phyloP scores from a whole-genome alignment of 352 stramenopile species.

The Pythium monospermum region DNA sequence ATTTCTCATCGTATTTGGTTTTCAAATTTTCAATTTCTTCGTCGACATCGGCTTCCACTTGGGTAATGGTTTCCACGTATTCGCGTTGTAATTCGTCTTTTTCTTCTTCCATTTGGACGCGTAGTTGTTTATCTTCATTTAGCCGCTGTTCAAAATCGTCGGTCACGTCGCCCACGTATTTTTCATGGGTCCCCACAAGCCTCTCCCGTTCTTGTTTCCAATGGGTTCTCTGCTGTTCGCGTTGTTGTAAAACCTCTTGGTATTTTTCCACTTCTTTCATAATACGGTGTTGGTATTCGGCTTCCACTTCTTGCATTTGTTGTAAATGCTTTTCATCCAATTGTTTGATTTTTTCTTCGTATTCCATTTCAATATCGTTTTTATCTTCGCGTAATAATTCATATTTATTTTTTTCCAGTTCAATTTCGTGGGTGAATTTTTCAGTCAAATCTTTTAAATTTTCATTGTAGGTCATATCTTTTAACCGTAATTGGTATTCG shows the following conservation, averaged over 20 bases:
- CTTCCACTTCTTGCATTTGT: constrained; percentile 88
- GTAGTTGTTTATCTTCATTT: constrained; percentile 75
- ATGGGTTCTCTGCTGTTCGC: constrained; percentile 74
- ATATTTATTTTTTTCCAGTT: constrained; percentile 91
- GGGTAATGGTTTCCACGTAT: constrained; percentile 66
- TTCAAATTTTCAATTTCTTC: constrained; percentile 87
- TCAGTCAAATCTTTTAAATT: constrained; percentile 93
- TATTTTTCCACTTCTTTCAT: constrained; percentile 92
- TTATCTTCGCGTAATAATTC: constrained; percentile 89
- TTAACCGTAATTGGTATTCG: constrained; percentile 93
- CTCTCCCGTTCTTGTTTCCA: constrained; percentile 67
- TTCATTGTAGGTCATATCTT: constrained; percentile 95
- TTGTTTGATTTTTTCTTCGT: constrained; percentile 89
- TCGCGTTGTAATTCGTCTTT: constrained; percentile 77
- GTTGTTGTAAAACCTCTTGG: constrained; percentile 78
- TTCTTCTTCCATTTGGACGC: constrained; percentile 82
- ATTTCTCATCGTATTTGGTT: constrained; percentile 82
- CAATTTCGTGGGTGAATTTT: constrained; percentile 92
- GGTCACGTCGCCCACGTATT: constrained; percentile 86
- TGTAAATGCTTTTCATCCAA: constrained; percentile 90
- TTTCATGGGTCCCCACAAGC: constrained; percentile 60
- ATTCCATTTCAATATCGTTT: constrained; percentile 90
- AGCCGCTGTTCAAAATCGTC: constrained; percentile 91
- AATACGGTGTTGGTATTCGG: constrained; percentile 90
- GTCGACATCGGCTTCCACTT: constrained; percentile 85